Conservation (phyloP, 2,329 filamentous ascomycete species). For the Cercospora sp. region DNA sequence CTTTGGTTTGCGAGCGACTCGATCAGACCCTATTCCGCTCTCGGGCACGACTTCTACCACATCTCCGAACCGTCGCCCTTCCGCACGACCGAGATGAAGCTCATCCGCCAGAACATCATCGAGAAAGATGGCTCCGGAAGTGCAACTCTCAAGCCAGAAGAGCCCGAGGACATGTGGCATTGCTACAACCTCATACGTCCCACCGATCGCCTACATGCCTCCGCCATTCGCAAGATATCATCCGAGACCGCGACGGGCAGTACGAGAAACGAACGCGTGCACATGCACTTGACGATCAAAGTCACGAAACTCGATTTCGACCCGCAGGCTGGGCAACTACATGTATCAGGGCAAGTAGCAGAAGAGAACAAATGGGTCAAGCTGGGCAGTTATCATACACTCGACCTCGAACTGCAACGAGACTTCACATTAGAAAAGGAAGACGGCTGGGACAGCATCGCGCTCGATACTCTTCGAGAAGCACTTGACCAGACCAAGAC, state of each 20-base stretch:
- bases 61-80: neutral
- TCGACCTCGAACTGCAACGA: conserved; percentile 83
- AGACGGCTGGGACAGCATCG: conserved; percentile 86
- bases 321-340: conserved; percentile 65
- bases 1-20: neutral
- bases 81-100: conserved; percentile 56
- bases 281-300: conserved; percentile 64
- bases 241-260: conserved; percentile 62
- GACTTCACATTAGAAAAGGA: conserved; percentile 87
- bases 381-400: conserved; percentile 67
- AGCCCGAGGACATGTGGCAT: conserved; percentile 80
- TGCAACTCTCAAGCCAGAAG: conserved; percentile 68
- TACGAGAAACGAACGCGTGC: conserved; percentile 61
- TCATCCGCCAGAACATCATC: conserved; percentile 68
- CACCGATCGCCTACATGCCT: conserved; percentile 64
- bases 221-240: conserved; percentile 66
- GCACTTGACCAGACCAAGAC: conserved; percentile 76
- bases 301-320: conserved; percentile 71
- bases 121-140: conserved; percentile 63
- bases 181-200: conserved; percentile 72
- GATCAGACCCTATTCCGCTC: neutral
- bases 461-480: conserved; percentile 74
- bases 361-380: conserved; percentile 68
- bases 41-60: neutral
- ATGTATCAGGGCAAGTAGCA: conserved; percentile 66